Base-by-base conservation (phyloP, 2,329 filamentous ascomycete species). In the Rhynchosporium graminicola region DNA sequence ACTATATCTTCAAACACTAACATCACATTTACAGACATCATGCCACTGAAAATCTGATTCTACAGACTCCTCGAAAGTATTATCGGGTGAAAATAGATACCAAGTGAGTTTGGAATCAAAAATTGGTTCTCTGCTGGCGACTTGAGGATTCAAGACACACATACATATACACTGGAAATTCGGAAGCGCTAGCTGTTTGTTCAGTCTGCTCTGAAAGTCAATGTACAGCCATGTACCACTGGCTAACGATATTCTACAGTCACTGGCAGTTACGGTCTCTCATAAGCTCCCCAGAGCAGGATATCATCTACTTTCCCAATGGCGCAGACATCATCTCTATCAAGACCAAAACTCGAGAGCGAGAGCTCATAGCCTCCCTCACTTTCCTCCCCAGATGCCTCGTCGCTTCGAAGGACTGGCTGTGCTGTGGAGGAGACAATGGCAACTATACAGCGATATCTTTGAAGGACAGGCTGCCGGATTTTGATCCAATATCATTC, bases 191-290 rank as follows among this genome's bases (percentile, higher is more conserved):
- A 7, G 5, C 9, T 6, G 33, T 36, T 5, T 36, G 1, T 10
- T 36, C 6, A 36, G 6, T 10, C 5, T 36, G 9, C 33, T 36
- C 9, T 5, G 33, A 36, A 36, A 36, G 20, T 20, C 33, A 36
- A 5, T 5, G 33, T 10, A 5, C 33, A 36, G 33, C 33, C 9
- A 6, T 36, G 33, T 36, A 36, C 12, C 20, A 36, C 12, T 50
- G 29, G 47, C 51, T 54, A 20, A 54, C 20, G 28, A 40, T 6
- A 12, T 2, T 7, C 8, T 54, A 6, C 42, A 93, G 89, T 68
- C 91, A 95, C 77, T 93, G 89, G 87, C 91, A 95, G 78, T 82
- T 99, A 51, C 91, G 94, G 60, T 94, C 96, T 69, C 87, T 96
- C 69, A 90, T 98, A 74, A 94, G 91, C 75, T 89, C 88, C 31